Evolutionary conservation across 73 alveolate genomes (phyloP), one percentile per base, ranked within the genome.

Genomic region (Paramecium primaurelia): DNA sequence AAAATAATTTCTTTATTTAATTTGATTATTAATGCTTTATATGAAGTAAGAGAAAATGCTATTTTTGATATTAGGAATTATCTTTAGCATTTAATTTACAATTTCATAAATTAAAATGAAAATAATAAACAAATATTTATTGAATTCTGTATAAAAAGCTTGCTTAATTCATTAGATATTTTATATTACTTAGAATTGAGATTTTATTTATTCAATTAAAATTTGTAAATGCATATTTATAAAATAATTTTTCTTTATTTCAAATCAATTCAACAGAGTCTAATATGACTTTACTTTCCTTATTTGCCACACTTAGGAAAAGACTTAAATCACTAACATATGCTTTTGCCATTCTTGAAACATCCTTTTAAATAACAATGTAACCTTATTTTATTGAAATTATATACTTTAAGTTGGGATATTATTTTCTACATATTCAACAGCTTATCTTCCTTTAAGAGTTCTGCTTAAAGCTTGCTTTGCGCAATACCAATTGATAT

Each of bases 281-380:
- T 37, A 88, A 77, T 30, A 88, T 88, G 47, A 59, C 73, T 38
- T 69, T 80, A 12, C 75, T 69, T 88, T 88, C 93, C 68, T 88
- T 88, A 60, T 88, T 88, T 54, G 93, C 93, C 25, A 49, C 88
- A 44, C 49, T 80, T 11, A 88, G 30, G 58, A 69, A 88, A 38
- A 54, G 64, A 38, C 93, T 69, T 37, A 88, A 69, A 88, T 88
- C 93, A 71, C 86, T 75, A 80, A 88, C 93, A 80, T 88, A 88
- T 4, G 93, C 93, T 84, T 71, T 88, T 54, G 93, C 93, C 93
- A 88, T 88, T 44, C 80, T 88, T 58, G 93, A 54, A 26, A 88
- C 93, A 80, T 88, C 93, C 45, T 88, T 75, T 49, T 89, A 54
- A 18, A 89, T 73, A 30, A 89, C 71, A 71, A 89, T 89, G 36